Base-by-base conservation (phyloP, 2,329 filamentous ascomycete species). In the Ophiostoma montium region DNA sequence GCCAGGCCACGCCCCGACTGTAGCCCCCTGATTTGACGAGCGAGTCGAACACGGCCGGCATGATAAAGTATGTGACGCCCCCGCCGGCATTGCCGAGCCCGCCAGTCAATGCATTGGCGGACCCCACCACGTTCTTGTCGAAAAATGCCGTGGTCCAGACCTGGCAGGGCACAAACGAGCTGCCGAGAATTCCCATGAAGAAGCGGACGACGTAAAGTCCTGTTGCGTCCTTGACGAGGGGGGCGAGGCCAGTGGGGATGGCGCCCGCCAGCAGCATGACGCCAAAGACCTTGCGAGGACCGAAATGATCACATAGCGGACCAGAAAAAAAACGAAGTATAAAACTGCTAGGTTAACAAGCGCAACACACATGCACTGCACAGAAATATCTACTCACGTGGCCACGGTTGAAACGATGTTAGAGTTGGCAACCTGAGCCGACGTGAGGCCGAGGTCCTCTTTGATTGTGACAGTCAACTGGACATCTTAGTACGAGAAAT, bases 91-190 rank as follows among this genome's bases (percentile, higher is more conserved):
- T 95, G 47, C 88, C 89, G 68, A 85, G 82, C 13, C 89, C 89
- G 38, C 81, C 89, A 1, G 87, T 82, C 16, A 95, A 66, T 3
- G 86, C 84, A 61, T 95, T 95, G 53, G 87, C 86, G 6, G 86
- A 89, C 44, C 89, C 89, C 16, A 95, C 84, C 23, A 95, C 74
- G 58, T 89, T 92, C 69, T 89, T 92, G 67, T 95, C 88, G 62
- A 87, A 95, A 70, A 94, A 95, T 0, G 82, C 86, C 0, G 87
- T 95, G 10, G 83, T 86, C 86, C 88, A 95, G 7, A 94, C 89
- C 62, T 94, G 87, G 63, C 87, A 94, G 12, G 85, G 85, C 0
- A 90, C 85, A 58, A 90, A 90, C 1, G 78, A 76, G 2, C 81
- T 83, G 36, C 85, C 85, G 0, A 90, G 75, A 39, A 90, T 82